phyloP scores from a whole-genome alignment of 2,329 filamentous ascomycete genomes.

The Phyllosticta ampelicida region DNA sequence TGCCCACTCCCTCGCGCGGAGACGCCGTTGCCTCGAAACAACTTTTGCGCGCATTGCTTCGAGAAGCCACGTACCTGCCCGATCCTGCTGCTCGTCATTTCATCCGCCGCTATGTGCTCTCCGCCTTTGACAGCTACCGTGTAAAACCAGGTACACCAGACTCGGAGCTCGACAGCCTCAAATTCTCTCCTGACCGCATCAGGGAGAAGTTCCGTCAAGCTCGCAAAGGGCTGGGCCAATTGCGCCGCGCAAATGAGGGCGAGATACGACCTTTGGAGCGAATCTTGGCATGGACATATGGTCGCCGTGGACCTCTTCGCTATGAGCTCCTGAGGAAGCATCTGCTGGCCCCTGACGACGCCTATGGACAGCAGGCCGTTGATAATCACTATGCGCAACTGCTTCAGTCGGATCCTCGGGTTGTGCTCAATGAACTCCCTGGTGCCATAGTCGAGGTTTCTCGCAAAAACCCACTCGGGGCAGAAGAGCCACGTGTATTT shows the following conservation, averaged over 20 bases:
- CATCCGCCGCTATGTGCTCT: slow-evolving; percentile 38
- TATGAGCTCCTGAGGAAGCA: slow-evolving; percentile 32
- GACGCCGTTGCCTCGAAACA: slow-evolving; percentile 19
- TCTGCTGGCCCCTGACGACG: slow-evolving; percentile 1
- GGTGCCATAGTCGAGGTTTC: background rate
- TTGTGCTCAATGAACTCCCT: background rate
- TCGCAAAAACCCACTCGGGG: background rate
- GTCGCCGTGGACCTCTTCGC: slow-evolving; percentile 43
- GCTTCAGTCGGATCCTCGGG: background rate
- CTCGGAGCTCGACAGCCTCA: background rate
- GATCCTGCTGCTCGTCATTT: slow-evolving; percentile 43
- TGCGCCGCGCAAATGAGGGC: slow-evolving; percentile 47
- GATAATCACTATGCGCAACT: background rate
- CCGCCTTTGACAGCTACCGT: slow-evolving; percentile 37
- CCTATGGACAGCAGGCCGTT: background rate
- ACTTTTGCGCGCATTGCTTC: slow-evolving; percentile 45
- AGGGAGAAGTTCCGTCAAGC: slow-evolving; percentile 10
- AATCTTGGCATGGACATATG: slow-evolving; percentile 46
- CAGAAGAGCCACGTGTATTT: background rate
- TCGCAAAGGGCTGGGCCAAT: slow-evolving; percentile 30
- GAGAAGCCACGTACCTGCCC: slow-evolving; percentile 50
- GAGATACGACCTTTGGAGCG: slow-evolving; percentile 40
- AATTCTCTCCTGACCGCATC: slow-evolving; percentile 8
- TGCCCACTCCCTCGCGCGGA: background rate
- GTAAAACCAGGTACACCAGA: background rate